Base-by-base conservation (phyloP, 352 stramenopile species). In the Pythium periplocum region DNA sequence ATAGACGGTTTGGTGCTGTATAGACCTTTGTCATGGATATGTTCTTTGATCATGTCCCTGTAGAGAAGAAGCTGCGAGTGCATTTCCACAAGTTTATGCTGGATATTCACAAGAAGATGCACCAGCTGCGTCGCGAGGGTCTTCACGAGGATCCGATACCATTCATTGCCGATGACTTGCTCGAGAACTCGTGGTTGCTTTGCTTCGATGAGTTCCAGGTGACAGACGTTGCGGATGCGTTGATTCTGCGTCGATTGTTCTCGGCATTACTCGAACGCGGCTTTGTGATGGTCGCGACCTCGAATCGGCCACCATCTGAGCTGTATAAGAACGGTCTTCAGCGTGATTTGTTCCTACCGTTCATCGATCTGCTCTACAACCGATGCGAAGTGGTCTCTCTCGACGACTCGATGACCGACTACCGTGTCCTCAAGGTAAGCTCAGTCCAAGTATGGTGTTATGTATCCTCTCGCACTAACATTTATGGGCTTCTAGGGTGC, bases 181-280 rank as follows among this genome's bases (percentile, higher is more conserved):
- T 96, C 34, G 34, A 73, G 41, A 80, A 91, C 56, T 86, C 85
- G 33, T 95, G 88, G 59, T 60, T 99, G 34, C 71, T 99, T 4
- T 98, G 94, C 76, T 98, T 99, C 64, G 97, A 99, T 69, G 97
- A 99, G 78, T 98, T 99, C 57, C 95, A 99, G 75, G 90, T 98
- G 36, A 98, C 92, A 4, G 96, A 99, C 68, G 90, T 99, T 45
- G 96, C 92, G 0, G 96, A 99, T 72, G 97, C 97, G 40, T 65
- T 99, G 40, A 98, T 99, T 50, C 66, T 99, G 40, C 73, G 75
- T 3, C 81, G 93, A 44, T 69, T 99, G 4, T 98, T 99, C 66
- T 83, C 77, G 8, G 78, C 84, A 6, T 57, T 99, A n/a, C 95
- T 96, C 32, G 70, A 74, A 9, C 59, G 75, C 31, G 96, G 95